These are phyloP conservation scores for Pogostemon cablin DNA, from an alignment of 257 asterid species.

Conservation along the genomic window DNA sequence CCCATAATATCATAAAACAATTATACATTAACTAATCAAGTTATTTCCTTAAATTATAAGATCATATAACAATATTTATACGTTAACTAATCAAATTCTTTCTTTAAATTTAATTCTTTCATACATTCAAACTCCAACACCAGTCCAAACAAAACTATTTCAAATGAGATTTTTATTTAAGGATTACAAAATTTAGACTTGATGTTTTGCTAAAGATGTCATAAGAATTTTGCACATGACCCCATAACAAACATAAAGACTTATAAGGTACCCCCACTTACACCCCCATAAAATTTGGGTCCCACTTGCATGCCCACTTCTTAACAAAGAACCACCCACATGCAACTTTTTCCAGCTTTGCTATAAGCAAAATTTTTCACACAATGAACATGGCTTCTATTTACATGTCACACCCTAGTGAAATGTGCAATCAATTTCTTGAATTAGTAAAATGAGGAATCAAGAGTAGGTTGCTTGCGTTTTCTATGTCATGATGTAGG, in stretches of 20 bases:
- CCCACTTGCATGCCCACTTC: constrained; percentile 3
- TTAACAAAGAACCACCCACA: constrained; percentile 10
- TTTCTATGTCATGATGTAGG: not conserved
- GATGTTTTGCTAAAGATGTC: constrained; percentile 3
- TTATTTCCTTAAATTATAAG: no score
- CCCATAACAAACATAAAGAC: not conserved
- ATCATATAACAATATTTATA: no score
- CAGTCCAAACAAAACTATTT: not conserved
- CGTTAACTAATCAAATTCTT: not conserved
- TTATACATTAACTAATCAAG: no score
- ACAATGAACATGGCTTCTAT: not conserved
- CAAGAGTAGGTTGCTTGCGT: constrained; percentile 15
- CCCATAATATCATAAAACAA: no score
- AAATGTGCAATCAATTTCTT: not conserved
- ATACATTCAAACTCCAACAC: not conserved
- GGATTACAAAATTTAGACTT: not conserved
- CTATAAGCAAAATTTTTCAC: not conserved
- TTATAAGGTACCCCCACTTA: not conserved
- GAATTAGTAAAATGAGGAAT: constrained; percentile 8
- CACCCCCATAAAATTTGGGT: not conserved
- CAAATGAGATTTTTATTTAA: not conserved
- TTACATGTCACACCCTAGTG: constrained; percentile 2
- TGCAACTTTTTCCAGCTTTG: not conserved
- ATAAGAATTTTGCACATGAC: constrained; percentile 10
- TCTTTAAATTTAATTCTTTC: not conserved